Evolutionary conservation across 306 rosid species (phyloP).

Genomic region (Oemleria cerasiformis): DNA sequence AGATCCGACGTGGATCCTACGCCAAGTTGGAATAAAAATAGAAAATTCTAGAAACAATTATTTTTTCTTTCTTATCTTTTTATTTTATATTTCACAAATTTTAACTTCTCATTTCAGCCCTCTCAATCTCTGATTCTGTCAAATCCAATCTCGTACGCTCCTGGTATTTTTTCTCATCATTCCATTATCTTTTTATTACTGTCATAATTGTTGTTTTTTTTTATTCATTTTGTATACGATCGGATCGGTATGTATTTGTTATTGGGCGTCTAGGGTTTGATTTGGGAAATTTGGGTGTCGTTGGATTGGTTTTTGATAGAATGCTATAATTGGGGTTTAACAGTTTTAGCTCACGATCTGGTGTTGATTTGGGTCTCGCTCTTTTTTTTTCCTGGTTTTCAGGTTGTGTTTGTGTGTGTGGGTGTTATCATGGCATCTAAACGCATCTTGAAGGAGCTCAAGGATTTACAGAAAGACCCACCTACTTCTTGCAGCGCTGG

Average conservation of each 20-base stretch:
- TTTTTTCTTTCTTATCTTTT: conserved; percentile 6
- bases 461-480: conserved; percentile 93
- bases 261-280: not conserved
- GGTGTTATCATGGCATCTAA: conserved; percentile 63
- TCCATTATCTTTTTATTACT: not conserved
- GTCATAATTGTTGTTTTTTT: not conserved
- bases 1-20: conserved; percentile 31
- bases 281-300: conserved; percentile 1
- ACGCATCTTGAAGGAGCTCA: conserved; percentile 81
- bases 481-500: conserved; percentile 95
- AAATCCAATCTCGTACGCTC: not conserved
- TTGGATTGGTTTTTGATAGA: not conserved
- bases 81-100: not conserved
- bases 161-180: conserved; percentile 6
- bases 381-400: not conserved
- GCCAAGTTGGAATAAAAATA: conserved; percentile 29
- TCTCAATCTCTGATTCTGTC: not conserved
- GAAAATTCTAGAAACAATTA: conserved; percentile 46
- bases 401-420: conserved; percentile 8
- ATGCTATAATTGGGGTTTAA: not conserved
- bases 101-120: not conserved
- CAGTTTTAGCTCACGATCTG: conserved; percentile 30
- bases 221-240: not conserved
- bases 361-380: conserved; percentile 6
- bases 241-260: not conserved